These are phyloP conservation scores for Ophiocordyceps robertsii DNA, from an alignment of 2,329 filamentous ascomycete genomes.

Conservation along the genomic window DNA sequence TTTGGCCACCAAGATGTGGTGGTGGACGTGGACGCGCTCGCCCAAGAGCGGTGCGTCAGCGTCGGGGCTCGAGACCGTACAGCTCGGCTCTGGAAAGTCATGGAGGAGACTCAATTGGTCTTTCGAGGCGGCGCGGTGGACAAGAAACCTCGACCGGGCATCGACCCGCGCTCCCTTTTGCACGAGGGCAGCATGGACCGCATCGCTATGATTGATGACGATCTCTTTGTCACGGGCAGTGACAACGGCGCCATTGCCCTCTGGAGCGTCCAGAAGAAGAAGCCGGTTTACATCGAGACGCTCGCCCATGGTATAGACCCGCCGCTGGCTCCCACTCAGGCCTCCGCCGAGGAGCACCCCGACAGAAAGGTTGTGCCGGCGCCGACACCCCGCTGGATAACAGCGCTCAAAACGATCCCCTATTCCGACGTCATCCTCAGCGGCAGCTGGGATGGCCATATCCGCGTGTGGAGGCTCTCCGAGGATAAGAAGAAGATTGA, in stretches of 20 bases:
- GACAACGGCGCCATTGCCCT: conserved; percentile 80
- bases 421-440: conserved; percentile 84
- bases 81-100: conserved; percentile 88
- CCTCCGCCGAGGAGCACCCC: conserved; percentile 59
- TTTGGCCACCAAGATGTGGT: conserved; percentile 94
- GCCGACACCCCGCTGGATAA: conserved; percentile 75
- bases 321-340: conserved; percentile 50
- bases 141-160: conserved; percentile 29
- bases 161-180: conserved; percentile 40
- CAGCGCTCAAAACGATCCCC: conserved; percentile 71
- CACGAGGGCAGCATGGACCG: conserved; percentile 81
- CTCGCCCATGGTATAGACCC: conserved; percentile 78
- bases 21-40: conserved; percentile 68
- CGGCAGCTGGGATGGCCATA: conserved; percentile 80
- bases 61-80: conserved; percentile 87
- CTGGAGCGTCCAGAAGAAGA: conserved; percentile 91
- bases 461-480: conserved; percentile 74
- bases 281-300: conserved; percentile 68
- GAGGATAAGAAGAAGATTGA: conserved; percentile 73
- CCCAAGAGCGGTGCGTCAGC: conserved; percentile 78
- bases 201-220: conserved; percentile 77
- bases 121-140: conserved; percentile 71
- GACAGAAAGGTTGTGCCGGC: conserved; percentile 44
- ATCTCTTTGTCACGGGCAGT: conserved; percentile 81
- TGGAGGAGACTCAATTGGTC: conserved; percentile 88